These are phyloP conservation scores for Aquilaria agallochum DNA, from an alignment of 441 rosid species.

Conservation along the genomic window DNA sequence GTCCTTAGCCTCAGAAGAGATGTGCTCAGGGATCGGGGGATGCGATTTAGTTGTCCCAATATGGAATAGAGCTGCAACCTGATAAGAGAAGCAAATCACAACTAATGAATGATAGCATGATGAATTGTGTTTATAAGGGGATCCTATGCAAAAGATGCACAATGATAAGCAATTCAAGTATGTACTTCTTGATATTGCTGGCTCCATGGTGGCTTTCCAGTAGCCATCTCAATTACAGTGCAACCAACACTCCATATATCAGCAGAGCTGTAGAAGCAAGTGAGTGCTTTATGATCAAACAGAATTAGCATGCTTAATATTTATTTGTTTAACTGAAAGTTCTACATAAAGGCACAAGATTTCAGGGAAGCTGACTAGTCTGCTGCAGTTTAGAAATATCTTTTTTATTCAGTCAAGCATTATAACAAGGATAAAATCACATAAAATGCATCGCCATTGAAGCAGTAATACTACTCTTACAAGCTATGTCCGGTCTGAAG, in stretches of 20 bases:
- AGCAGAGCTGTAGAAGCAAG: conserved; percentile 44
- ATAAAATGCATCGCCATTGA: conserved; percentile 4
- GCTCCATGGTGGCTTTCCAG: conserved; percentile 89
- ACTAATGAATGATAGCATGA: conserved; percentile 8
- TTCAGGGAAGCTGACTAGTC: background rate
- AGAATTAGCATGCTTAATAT: too few relatives aligned
- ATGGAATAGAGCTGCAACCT: conserved; percentile 76
- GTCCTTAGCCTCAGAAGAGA: conserved; percentile 64
- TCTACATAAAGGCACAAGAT: background rate
- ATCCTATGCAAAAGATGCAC: conserved; percentile 8
- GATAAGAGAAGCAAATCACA: conserved; percentile 20
- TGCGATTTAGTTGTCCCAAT: conserved; percentile 76
- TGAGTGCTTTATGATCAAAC: too few relatives aligned
- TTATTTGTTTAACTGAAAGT: too few relatives aligned
- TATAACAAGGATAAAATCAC: background rate
- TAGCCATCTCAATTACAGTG: conserved; percentile 85
- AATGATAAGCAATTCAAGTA: conserved; percentile 15
- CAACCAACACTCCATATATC: conserved; percentile 87
- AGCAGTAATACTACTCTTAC: conserved; percentile 35
- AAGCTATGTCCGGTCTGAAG: conserved; percentile 82
- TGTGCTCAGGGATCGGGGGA: conserved; percentile 76
- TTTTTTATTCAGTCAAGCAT: too few relatives aligned
- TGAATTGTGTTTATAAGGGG: conserved; percentile 4
- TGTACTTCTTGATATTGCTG: conserved; percentile 79
- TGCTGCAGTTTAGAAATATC: too few relatives aligned